Evolutionary conservation across 139 green algal species (phyloP).

Genomic region (Parachlorella kessleri): DNA sequence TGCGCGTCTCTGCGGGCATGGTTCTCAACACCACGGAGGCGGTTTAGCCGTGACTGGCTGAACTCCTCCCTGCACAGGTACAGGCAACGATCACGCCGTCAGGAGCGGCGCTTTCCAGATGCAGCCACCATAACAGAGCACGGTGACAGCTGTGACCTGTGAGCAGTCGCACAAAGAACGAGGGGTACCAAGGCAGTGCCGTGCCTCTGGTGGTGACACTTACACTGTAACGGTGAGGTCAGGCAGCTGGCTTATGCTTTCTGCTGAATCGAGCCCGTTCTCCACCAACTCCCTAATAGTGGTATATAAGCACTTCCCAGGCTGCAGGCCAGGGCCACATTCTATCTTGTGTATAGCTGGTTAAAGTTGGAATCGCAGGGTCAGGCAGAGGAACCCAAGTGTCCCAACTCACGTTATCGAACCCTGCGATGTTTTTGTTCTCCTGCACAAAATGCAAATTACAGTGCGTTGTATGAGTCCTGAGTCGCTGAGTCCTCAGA

Average conservation of each 20-base stretch:
- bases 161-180: background rate
- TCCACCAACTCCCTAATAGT: constrained; percentile 95
- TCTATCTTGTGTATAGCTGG: too few relatives aligned
- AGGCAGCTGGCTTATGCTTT: constrained; percentile 80
- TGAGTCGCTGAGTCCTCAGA: too few relatives aligned
- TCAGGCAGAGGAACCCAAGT: too few relatives aligned
- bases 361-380: too few relatives aligned
- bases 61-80: constrained; percentile 89
- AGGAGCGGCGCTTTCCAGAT: too few relatives aligned
- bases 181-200: background rate
- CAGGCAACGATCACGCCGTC: too few relatives aligned
- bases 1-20: constrained; percentile 80
- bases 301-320: constrained; percentile 96
- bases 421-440: constrained; percentile 98
- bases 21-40: constrained; percentile 79
- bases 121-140: too few relatives aligned
- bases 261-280: constrained; percentile 92
- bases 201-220: too few relatives aligned
- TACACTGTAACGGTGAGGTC: constrained; percentile 83
- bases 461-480: too few relatives aligned
- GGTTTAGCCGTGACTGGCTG: constrained; percentile 74
- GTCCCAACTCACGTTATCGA: constrained; percentile 92
- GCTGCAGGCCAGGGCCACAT: too few relatives aligned
- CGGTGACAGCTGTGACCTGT: background rate
- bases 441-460: too few relatives aligned